Evolutionary conservation across 805 yeast genomes (phyloP), one percentile per base, ranked within the genome.

Genomic region (Candida hispaniensis): DNA sequence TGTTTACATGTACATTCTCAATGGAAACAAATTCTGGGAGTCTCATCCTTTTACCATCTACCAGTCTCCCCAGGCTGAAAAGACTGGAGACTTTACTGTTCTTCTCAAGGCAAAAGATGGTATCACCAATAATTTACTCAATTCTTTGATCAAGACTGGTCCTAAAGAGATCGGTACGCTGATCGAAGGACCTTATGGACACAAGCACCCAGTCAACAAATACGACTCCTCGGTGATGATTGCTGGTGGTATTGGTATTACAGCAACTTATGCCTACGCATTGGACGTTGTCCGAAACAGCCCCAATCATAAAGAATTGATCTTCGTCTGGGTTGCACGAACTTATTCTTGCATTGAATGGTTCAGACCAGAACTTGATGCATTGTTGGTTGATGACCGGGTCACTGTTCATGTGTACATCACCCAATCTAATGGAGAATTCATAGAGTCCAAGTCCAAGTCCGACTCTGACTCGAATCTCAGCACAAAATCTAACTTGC

Each of bases 201-300:
- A 62, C 23, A 43, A 66, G 2, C 50, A 69, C 4, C 68, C 75
- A 2, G 56, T 71, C 10, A 55, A 59, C 15, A 56, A 60, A 26
- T 76, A 66, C 45, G 67, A 71, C 30, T 65, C 68, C 39, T 67
- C 75, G 5, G 61, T 76, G 5, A 63, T 75, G 26, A 42, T 79
- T 14, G 78, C 86, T 6, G 86, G 83, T 30, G 88, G 91, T 18
- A 73, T 73, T 36, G 91, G 91, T 36, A 61, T 79, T 34, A 75
- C 88, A 1, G 80, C 73, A 1, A 63, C 69, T 12, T 66, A 67
- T 40, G 56, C 70, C 4, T 60, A 68, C 39, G 73, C 66, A 7
- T 42, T 22, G 14, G 46, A 5, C 18, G 26, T 23, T 17, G 7
- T 20, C 19, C 5, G 14, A 1, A 44, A 59, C 21, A 59, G 61